Evolutionary conservation across 805 yeast genomes (phyloP).

Genomic region (Phaffomyces antillensis): DNA sequence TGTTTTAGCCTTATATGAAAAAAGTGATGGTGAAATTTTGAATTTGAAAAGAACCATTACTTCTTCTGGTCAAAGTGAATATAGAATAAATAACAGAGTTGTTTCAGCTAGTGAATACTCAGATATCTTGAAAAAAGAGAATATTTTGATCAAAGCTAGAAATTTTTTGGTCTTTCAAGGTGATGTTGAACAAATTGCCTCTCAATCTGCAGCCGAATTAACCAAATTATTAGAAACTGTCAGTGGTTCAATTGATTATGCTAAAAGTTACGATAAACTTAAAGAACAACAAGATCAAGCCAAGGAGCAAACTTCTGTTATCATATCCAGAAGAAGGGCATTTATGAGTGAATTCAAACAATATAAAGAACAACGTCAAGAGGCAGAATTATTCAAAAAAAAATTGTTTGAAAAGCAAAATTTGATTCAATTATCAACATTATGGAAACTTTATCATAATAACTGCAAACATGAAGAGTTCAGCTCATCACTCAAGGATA

Average conservation of each 20-base stretch:
- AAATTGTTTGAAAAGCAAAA: constrained; percentile 43
- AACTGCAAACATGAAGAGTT: constrained; percentile 29
- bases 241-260: constrained; percentile 70
- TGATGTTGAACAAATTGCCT: constrained; percentile 88
- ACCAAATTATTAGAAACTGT: constrained; percentile 71
- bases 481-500: constrained; percentile 19
- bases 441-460: constrained; percentile 63
- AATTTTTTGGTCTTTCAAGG: constrained; percentile 95
- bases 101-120: constrained; percentile 64
- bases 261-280: constrained; percentile 58
- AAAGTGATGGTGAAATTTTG: constrained; percentile 48
- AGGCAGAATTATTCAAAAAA: constrained; percentile 58
- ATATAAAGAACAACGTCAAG: constrained; percentile 67
- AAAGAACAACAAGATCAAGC: constrained; percentile 60
- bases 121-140: constrained; percentile 60
- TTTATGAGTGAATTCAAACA: constrained; percentile 69
- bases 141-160: constrained; percentile 79
- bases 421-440: constrained; percentile 40
- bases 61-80: constrained; percentile 55
- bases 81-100: constrained; percentile 51
- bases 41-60: constrained; percentile 59
- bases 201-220: constrained; percentile 74
- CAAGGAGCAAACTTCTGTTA: constrained; percentile 52
- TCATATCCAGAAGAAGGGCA: constrained; percentile 62
- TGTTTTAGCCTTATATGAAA: constrained; percentile 72